These are phyloP conservation scores for Beauveria scarabaeidicola DNA, from an alignment of 2,329 filamentous ascomycete genomes.

Conservation along the genomic window DNA sequence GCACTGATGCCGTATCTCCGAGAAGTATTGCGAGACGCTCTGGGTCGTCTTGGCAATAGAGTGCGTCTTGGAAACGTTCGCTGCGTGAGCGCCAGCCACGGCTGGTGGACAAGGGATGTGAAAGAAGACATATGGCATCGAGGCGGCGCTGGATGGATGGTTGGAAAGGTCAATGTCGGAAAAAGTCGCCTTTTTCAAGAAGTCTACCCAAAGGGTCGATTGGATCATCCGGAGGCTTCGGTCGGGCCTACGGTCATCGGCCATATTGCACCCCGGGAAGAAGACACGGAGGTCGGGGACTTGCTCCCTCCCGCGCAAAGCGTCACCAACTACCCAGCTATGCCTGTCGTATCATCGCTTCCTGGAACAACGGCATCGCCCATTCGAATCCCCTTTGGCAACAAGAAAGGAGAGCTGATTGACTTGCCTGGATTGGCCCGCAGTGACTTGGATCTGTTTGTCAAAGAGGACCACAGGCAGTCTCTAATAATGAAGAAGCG, in stretches of 20 bases:
- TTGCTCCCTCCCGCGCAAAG: slow-evolving; percentile 69
- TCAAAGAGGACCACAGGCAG: slow-evolving; percentile 55
- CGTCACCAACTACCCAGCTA: slow-evolving; percentile 68
- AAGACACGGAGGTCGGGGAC: slow-evolving; percentile 32
- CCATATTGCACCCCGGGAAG: slow-evolving; percentile 5
- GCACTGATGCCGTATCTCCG: slow-evolving; percentile 76
- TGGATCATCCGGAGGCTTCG: not conserved
- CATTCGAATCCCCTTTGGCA: slow-evolving; percentile 84
- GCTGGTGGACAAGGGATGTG: slow-evolving; percentile 84
- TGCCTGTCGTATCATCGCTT: slow-evolving; percentile 78
- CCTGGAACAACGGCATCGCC: slow-evolving; percentile 93
- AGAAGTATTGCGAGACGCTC: slow-evolving; percentile 64
- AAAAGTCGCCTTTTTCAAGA: slow-evolving; percentile 88
- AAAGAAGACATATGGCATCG: slow-evolving; percentile 79
- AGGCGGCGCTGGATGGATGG: slow-evolving; percentile 86
- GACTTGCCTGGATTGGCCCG: slow-evolving; percentile 82
- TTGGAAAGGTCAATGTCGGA: slow-evolving; percentile 96
- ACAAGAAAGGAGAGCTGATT: slow-evolving; percentile 79
- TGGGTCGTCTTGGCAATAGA: slow-evolving; percentile 58
- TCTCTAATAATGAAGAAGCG: slow-evolving; percentile 73
- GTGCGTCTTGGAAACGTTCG: slow-evolving; percentile 81
- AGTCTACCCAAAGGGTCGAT: slow-evolving; percentile 67
- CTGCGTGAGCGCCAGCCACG: slow-evolving; percentile 76
- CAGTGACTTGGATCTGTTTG: slow-evolving; percentile 61
- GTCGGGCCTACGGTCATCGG: not conserved